Base-by-base conservation (phyloP, 2,329 filamentous ascomycete species). In the Ceratocystis lukuohia region DNA sequence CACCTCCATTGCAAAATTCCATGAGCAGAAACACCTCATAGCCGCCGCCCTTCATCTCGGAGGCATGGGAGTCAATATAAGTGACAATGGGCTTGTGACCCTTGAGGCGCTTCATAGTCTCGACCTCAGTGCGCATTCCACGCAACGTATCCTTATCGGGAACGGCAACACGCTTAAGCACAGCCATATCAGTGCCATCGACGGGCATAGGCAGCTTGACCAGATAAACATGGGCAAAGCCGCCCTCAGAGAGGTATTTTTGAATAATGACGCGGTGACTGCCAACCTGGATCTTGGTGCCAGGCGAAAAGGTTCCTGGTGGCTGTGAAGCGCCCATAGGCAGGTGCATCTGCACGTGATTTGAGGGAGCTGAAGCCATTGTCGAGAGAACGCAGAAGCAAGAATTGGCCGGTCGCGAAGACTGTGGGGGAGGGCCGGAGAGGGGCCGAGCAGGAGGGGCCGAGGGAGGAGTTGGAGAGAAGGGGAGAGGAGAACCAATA, bases 71-170 rank as follows among this genome's bases (percentile, higher is more conserved):
- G 79, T 99, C 94, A 75, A 97, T 92, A 77, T 99, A 99, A 68
- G 88, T 96, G 72, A 99, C 94, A 73, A 99, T 97, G 72, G 94
- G 88, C 69, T 87, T 86, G 81, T 97, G 94, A 67, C 94, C 94
- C 80, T 96, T 96, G 72, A 99, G 82, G 77, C 94, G 92, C 85
- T 99, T 99, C 94, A 99, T 99, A 15, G 94, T 99, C 79, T 99
- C 94, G 71, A 99, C 94, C 80, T 99, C 94, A 71, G 87, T 97
- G 76, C 94, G 87, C 94, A 99, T 97, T 76, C 89, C 92, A 69
- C 90, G 89, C 77, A 99, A 80, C 67, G 93, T 85, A 70, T 96
- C 89, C 81, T 96, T 96, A 77, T 99, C 94, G 41, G 94, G 91
- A 64, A 97, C 94, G 45, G 94, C 94, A 67, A 99, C 94, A 73